phyloP scores from a whole-genome alignment of 2,329 filamentous ascomycete species.

The Oidium heveae region DNA sequence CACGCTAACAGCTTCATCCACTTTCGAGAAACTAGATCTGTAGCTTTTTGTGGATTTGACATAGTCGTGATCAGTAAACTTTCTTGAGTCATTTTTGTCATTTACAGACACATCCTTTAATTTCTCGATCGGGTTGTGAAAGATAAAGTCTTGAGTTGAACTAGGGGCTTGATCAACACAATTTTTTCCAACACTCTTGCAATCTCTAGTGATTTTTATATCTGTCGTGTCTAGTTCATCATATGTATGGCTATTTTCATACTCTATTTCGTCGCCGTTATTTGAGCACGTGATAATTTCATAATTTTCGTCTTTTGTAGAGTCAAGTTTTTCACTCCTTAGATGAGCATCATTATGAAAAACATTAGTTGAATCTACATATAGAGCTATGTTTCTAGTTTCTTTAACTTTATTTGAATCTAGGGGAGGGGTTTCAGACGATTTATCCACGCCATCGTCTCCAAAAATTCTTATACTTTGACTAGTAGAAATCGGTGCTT shows the following conservation, averaged over 20 bases:
- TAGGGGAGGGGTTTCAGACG: no score
- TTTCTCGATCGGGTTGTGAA: neutral
- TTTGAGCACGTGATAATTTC: neutral
- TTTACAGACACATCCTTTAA: neutral
- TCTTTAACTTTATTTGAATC: no score
- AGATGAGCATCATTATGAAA: no score
- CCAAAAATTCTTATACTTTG: no score
- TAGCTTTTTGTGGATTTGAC: neutral
- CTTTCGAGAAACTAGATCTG: neutral
- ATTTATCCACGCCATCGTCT: no score
- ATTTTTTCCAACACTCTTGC: neutral
- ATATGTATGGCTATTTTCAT: neutral
- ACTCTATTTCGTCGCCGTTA: neutral
- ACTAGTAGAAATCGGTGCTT: no score
- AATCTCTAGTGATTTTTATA: neutral
- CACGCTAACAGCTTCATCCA: neutral
- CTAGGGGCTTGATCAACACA: neutral
- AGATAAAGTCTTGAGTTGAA: neutral
- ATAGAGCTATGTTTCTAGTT: no score
- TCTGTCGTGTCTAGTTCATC: neutral
- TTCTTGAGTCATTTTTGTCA: neutral
- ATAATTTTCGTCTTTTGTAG: no score
- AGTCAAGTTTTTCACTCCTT: no score
- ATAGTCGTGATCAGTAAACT: neutral
- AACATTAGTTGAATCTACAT: no score